Conservation (phyloP, 257 asterid genomes). For the Mentha longifolia region DNA sequence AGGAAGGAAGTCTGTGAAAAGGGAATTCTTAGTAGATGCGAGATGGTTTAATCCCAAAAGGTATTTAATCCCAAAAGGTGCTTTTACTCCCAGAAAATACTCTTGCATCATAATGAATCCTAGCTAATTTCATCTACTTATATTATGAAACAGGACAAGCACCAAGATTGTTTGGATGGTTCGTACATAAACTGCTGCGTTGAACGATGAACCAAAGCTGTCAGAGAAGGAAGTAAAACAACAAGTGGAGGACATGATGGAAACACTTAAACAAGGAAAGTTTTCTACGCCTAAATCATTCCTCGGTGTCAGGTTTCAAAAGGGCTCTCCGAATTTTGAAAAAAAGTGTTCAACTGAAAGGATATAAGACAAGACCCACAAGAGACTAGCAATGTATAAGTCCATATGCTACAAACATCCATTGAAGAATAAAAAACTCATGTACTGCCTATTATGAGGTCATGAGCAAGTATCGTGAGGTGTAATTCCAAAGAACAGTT, state of each 20-base stretch:
- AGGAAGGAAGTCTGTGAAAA: constrained; percentile 49
- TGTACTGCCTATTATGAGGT: background rate
- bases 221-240: background rate
- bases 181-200: background rate
- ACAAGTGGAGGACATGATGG: constrained; percentile 1
- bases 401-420: background rate
- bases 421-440: background rate
- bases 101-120: too few species aligned
- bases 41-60: constrained; percentile 45
- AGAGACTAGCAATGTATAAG: background rate
- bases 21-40: constrained; percentile 48
- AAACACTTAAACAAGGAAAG: background rate
- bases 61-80: too few species aligned
- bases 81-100: too few species aligned
- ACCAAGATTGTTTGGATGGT: constrained; percentile 6
- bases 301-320: background rate
- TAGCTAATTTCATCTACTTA: too few species aligned
- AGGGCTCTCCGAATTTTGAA: constrained; percentile 25
- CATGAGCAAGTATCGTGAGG: background rate
- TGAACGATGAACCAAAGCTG: background rate
- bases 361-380: background rate
- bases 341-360: background rate
- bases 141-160: too few species aligned
- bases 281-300: background rate
- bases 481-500: background rate